Evolutionary conservation across 495 filamentous ascomycete species (phyloP), one percentile per base, ranked within the genome.

Genomic region (Mytilinidion resinicola): DNA sequence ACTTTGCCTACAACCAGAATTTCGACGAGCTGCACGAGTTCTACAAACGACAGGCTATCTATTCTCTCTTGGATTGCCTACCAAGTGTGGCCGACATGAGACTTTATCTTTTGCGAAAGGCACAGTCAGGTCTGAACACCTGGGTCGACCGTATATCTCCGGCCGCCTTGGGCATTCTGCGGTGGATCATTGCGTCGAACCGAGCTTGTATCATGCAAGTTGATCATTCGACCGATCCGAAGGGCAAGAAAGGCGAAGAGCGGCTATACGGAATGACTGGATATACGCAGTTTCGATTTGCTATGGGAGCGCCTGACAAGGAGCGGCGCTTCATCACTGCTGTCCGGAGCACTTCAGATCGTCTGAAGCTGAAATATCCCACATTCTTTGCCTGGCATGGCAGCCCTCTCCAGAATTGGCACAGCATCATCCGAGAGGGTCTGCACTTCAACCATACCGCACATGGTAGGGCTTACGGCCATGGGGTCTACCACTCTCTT

Each of bases 151-250:
- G 77, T 14, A 77, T 96, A 10, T 80, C 83, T 1, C 85, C 84
- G 4, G 76, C 87, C 7, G 82, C 87, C 1, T 67, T 89, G 5
- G 81, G 83, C 30, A 66, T 95, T 6, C 75, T 96, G 15, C 80
- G 87, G 56, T 96, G 92, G 92, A 88, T 97, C 59, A 84, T 97
- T 53, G 88, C 90, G 1, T 95, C 90, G 0, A 96, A 96, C 65
- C 77, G 89, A 38, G 93, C 91, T 1, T 92, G 84, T 61, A 95
- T 97, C 54, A 76, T 89, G 47, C 84, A 90, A 61, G 80, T 87
- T 43, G 79, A 83, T 57, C 73, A 75, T 42, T 67, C 66, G 8
- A 55, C 20, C 44, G 35, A 38, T 19, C 38, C 59, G 0, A 53
- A 35, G 4, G 9, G 20, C 10, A 65, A 67, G 49, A 36, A 46